Percentiles rank a stretch among this genome's conserved stretches.
Evolutionary conservation across 164 flowering plant genomes (phyloP).

Genomic region (Saururus chinensis): DNA sequence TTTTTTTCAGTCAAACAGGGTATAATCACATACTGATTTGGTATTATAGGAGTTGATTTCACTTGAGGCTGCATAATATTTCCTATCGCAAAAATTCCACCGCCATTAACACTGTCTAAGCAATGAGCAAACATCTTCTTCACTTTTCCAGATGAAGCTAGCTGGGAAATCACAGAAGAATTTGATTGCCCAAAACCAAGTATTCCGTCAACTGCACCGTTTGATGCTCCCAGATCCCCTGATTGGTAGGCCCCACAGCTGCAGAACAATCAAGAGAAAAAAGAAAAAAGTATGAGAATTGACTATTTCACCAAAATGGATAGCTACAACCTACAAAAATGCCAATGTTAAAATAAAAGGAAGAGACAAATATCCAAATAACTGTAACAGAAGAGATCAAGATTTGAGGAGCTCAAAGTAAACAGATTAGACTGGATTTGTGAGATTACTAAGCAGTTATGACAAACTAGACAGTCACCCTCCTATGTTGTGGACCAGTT

Average conservation of each 20-base stretch:
- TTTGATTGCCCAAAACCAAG: conserved; percentile 94
- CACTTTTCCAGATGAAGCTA: conserved; percentile 69
- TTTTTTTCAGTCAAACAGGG: no score
- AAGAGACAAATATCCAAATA: no score
- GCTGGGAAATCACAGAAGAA: conserved; percentile 82
- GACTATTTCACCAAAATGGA: not conserved
- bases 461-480: no score
- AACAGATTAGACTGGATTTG: no score
- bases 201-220: conserved; percentile 83
- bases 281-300: not conserved
- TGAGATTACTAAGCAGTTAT: no score
- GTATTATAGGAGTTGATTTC: conserved; percentile 66
- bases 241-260: conserved; percentile 84
- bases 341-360: not conserved
- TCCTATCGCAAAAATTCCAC: conserved; percentile 95
- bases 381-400: no score
- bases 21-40: conserved; percentile 59
- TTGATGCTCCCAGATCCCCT: conserved; percentile 59
- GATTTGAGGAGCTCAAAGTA: no score
- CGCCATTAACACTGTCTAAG: conserved; percentile 65
- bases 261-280: conserved; percentile 3
- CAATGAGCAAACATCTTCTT: conserved; percentile 81
- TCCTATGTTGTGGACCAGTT: no score
- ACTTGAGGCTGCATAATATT: conserved; percentile 70
- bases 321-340: not conserved